These are phyloP conservation scores for Yamadazyma jaroonii DNA, from an alignment of 1,139 yeast species.

Conservation along the genomic window DNA sequence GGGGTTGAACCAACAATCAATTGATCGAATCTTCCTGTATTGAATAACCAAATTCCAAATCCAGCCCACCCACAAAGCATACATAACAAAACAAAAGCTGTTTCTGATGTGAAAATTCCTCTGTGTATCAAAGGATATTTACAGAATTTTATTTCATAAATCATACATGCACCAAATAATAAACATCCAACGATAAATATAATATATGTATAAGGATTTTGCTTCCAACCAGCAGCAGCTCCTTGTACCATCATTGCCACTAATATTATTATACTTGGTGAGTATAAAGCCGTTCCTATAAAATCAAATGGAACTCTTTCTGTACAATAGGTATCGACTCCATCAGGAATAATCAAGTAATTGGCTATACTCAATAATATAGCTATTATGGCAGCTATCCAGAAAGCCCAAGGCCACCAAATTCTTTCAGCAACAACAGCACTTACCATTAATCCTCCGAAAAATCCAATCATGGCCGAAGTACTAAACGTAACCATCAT, in stretches of 20 bases:
- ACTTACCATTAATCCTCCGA: constrained; percentile 45
- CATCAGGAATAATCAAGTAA: constrained; percentile 2
- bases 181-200: constrained; percentile 45
- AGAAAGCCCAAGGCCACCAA: constrained; percentile 58
- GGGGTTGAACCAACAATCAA: constrained; percentile 29
- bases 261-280: constrained; percentile 38
- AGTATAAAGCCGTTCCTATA: constrained; percentile 17
- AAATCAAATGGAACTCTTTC: background rate
- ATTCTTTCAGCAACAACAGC: constrained; percentile 34
- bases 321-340: background rate
- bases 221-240: constrained; percentile 53
- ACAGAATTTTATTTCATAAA: constrained; percentile 30
- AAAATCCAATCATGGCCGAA: constrained; percentile 54
- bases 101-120: constrained; percentile 17
- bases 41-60: constrained; percentile 55
- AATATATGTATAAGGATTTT: constrained; percentile 40
- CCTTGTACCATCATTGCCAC: constrained; percentile 54
- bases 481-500: constrained; percentile 51
- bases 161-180: constrained; percentile 25
- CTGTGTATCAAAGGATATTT: constrained; percentile 14
- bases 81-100: constrained; percentile 41
- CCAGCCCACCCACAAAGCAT: constrained; percentile 56
- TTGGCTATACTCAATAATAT: constrained; percentile 19
- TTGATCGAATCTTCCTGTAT: constrained; percentile 34
- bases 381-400: constrained; percentile 42